Percentiles rank a stretch among this genome's conserved stretches.
Evolutionary conservation across 768 basidiomycete species (phyloP).

Genomic region (Phlebiopsis gigantea): DNA sequence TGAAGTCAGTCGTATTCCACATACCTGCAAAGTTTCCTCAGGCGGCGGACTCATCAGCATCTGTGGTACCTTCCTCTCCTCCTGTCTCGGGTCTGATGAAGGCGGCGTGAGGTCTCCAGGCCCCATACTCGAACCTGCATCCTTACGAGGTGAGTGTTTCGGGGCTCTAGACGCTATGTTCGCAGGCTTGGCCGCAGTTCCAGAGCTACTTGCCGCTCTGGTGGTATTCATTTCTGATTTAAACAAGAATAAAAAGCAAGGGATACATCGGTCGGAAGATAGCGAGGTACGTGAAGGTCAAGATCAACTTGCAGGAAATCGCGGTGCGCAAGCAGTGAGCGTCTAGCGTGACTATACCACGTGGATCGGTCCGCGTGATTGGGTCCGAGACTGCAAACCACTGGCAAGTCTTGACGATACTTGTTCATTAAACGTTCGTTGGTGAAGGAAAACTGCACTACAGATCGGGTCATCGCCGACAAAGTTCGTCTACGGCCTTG

Average conservation of each 20-base stretch:
- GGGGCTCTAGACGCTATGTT: background rate
- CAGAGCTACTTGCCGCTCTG: background rate
- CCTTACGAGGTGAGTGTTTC: background rate
- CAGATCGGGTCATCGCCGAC: no score
- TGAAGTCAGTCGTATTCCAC: constrained; percentile 13
- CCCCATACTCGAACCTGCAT: background rate
- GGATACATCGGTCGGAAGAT: background rate
- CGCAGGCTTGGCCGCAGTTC: background rate
- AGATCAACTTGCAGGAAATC: background rate
- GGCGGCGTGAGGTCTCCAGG: background rate
- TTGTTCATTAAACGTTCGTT: no score
- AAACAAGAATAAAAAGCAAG: background rate
- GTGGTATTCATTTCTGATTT: background rate
- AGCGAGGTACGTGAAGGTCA: background rate
- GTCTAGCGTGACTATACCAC: background rate
- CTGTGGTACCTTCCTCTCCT: constrained; percentile 7
- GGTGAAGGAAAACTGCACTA: no score
- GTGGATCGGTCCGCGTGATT: background rate
- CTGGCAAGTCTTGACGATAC: no score
- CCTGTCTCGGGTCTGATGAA: background rate
- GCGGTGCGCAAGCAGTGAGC: background rate
- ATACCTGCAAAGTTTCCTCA: constrained; percentile 42
- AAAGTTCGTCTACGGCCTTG: no score
- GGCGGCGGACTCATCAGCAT: constrained; percentile 58
- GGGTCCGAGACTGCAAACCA: no score